Conservation (phyloP, 768 basidiomycete species). For the Sarcodon aspratus region DNA sequence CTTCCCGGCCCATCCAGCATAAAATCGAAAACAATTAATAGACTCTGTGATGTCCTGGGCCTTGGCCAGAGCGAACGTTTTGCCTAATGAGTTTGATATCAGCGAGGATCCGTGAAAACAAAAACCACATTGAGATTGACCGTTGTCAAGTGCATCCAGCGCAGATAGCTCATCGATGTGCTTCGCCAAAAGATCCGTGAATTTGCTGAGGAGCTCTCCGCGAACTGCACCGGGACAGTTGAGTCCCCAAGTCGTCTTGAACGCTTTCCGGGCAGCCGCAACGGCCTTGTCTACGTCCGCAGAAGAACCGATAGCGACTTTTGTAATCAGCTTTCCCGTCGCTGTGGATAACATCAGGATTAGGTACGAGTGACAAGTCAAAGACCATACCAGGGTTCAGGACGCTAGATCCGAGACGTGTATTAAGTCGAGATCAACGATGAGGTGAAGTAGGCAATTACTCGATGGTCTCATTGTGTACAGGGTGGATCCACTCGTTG, state of each 20-base stretch:
- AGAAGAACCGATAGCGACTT: slow-evolving; percentile 21
- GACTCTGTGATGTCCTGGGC: slow-evolving; percentile 12
- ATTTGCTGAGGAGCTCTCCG: slow-evolving; percentile 30
- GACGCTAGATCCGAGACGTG: background rate
- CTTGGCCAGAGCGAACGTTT: slow-evolving; percentile 13
- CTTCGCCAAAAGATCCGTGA: slow-evolving; percentile 39
- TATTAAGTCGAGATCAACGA: background rate
- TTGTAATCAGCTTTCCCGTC: slow-evolving; percentile 26
- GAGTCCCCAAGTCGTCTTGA: slow-evolving; percentile 37
- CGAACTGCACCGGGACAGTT: slow-evolving; percentile 30
- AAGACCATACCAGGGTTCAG: background rate
- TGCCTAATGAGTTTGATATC: slow-evolving; percentile 23
- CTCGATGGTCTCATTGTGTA: slow-evolving; percentile 54
- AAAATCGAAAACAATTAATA: slow-evolving; percentile 24
- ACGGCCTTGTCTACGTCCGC: slow-evolving; percentile 38
- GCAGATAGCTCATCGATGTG: slow-evolving; percentile 36
- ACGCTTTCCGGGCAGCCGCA: slow-evolving; percentile 27
- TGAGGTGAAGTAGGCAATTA: slow-evolving; percentile 20
- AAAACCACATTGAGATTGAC: slow-evolving; percentile 11
- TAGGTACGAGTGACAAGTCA: no score
- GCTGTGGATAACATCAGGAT: slow-evolving; percentile 5
- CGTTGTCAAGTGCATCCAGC: slow-evolving; percentile 39
- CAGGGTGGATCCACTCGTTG: slow-evolving; percentile 43
- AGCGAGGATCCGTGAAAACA: background rate
- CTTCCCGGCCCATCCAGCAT: slow-evolving; percentile 55